Evolutionary conservation across 2,329 filamentous ascomycete species (phyloP), one percentile per base, ranked within the genome.

Genomic region (Pseudocercospora musae): DNA sequence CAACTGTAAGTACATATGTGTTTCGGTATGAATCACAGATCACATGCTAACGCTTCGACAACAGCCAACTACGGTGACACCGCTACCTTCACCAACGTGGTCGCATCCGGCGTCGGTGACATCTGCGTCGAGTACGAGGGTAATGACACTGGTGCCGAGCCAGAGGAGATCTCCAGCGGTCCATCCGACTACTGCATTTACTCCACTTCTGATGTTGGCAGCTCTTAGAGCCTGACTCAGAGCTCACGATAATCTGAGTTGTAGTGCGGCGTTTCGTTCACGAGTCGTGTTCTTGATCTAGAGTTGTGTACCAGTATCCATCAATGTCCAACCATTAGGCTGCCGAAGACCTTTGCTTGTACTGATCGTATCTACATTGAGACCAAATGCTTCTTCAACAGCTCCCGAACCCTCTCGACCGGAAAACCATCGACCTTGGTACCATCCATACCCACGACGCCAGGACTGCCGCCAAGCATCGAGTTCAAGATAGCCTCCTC

Each of bases 401-500:
- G 78, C 2, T 78, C 75, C 68, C 76, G 82, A 0, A 84, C 73
- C 57, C 71, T 75, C 0, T 79, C 76, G 33, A 85, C 71, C 29
- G 82, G 80, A 46, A 85, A 71, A 0, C 79, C 84, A 53, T 84
- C 80, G 1, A 85, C 75, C 25, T 70, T 81, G 7, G 77, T 73
- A 1, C 81, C 83, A 55, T 80, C 77, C 62, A 81, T 79, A 0
- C 86, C 86, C 0, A 78, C 80, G 78, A 87, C 84, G 0, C 82
- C 84, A 68, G 86, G 82, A 0, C 63, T 49, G 0, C 86, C 85
- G 77, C 84, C 87, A 64, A 81, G 87, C 8, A 89, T 73, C 0
- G 83, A 81, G 70, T 90, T 89, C 65, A 87, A 83, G 59, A 89
- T 87, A 1, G 85, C 82, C 74, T 90, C 87, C 69, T 89, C 86